phyloP scores from a whole-genome alignment of 805 yeast genomes.

The Hanseniaspora osmophila region DNA sequence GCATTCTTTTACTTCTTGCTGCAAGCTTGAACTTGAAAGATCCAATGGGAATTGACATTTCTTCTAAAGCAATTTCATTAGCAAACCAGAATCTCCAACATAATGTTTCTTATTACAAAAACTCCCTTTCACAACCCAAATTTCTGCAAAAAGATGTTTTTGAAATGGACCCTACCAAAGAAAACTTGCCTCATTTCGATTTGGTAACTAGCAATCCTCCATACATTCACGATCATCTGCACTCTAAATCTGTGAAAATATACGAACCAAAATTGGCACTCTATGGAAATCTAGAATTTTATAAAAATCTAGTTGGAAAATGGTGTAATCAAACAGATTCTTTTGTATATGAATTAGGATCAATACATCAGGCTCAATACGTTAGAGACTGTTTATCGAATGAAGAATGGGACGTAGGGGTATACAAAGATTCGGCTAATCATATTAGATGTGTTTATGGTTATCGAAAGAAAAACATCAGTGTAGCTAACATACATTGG shows the following conservation, averaged over 20 bases:
- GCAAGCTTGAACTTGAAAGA: conserved; percentile 2
- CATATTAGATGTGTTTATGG: conserved; percentile 52
- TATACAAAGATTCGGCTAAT: conserved; percentile 35
- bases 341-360: conserved; percentile 71
- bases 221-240: conserved; percentile 33
- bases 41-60: conserved; percentile 41
- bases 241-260: conserved; percentile 48
- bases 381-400: conserved; percentile 18
- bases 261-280: conserved; percentile 73
- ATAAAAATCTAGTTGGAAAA: conserved; percentile 35
- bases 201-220: conserved; percentile 84
- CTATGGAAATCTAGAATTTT: conserved; percentile 67
- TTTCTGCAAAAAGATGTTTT: neutral
- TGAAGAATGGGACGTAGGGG: conserved; percentile 36
- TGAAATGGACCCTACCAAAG: neutral
- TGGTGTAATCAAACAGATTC: conserved; percentile 31
- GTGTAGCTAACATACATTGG: neutral
- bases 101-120: conserved; percentile 5
- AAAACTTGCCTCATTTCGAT: conserved; percentile 22
- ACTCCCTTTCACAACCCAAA: neutral
- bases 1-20: conserved; percentile 47
- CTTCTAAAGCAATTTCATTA: conserved; percentile 36
- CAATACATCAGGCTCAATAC: conserved; percentile 36
- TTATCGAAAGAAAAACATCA: conserved; percentile 25
- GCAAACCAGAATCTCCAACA: conserved; percentile 31